A percentile compares a stretch with the other conserved stretches of the same genome.
Evolutionary conservation across 2,329 filamentous ascomycete species (phyloP).

Genomic region (Exophiala mesophila): DNA sequence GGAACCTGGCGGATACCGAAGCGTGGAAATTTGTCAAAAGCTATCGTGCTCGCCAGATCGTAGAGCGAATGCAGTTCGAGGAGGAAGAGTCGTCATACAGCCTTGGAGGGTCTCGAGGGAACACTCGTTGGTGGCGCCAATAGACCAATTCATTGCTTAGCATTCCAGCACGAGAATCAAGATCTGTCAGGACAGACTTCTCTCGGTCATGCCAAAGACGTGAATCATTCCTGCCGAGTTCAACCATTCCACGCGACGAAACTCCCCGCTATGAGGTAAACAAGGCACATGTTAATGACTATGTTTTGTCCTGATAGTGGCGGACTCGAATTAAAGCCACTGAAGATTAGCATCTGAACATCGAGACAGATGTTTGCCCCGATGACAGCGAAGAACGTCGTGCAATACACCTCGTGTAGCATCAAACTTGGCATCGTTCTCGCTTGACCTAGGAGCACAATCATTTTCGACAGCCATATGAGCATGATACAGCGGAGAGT

Average conservation of each 20-base stretch:
- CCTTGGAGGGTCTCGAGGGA: conserved; percentile 12
- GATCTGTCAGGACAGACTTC: no score
- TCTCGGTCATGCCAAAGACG: not conserved
- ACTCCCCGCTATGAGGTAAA: not conserved
- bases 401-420: no score
- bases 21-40: conserved; percentile 61
- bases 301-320: not conserved
- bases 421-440: no score
- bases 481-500: no score
- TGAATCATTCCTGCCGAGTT: not conserved
- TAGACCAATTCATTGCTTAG: not conserved
- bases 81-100: conserved; percentile 45
- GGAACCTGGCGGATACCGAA: conserved; percentile 61
- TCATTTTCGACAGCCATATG: no score
- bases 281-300: not conserved
- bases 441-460: no score
- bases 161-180: no score
- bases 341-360: no score
- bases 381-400: no score
- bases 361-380: no score
- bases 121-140: conserved; percentile 19
- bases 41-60: conserved; percentile 51
- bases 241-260: not conserved
- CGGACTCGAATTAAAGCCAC: no score
- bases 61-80: conserved; percentile 57